Percentiles rank a stretch among this genome's conserved stretches.
These are phyloP conservation scores for Sugiyamaella neomexicana DNA, from an alignment of 1,139 yeast species.

Conservation along the genomic window DNA sequence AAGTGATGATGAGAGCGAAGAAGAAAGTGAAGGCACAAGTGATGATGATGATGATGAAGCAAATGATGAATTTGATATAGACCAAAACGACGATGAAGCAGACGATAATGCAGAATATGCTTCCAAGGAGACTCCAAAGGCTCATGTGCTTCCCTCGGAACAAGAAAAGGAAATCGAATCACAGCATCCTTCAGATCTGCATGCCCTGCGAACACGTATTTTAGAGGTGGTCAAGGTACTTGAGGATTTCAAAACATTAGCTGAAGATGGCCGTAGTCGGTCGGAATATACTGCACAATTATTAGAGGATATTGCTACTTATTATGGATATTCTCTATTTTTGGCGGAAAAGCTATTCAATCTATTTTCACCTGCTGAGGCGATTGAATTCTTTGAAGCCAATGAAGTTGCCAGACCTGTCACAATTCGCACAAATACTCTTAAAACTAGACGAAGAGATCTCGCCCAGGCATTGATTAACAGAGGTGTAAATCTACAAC, in stretches of 20 bases:
- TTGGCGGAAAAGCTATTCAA: constrained; percentile 91
- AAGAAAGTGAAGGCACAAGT: constrained; percentile 72
- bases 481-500: constrained; percentile 96
- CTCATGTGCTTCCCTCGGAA: constrained; percentile 53
- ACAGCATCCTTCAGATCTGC: constrained; percentile 57
- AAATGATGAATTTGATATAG: constrained; percentile 30
- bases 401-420: constrained; percentile 96
- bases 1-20: constrained; percentile 63
- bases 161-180: constrained; percentile 65
- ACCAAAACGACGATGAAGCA: constrained; percentile 30
- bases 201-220: constrained; percentile 87
- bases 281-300: constrained; percentile 76
- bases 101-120: constrained; percentile 34
- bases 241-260: constrained; percentile 81
- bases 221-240: constrained; percentile 94
- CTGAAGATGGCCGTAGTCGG: constrained; percentile 86
- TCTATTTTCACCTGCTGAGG: constrained; percentile 91
- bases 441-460: constrained; percentile 92
- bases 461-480: constrained; percentile 92
- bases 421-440: constrained; percentile 93
- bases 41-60: constrained; percentile 40
- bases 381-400: constrained; percentile 97
- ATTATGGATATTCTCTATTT: constrained; percentile 95
- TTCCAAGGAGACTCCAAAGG: constrained; percentile 35
- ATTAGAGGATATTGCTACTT: constrained; percentile 81